phyloP scores from a whole-genome alignment of 116 monocot genomes.

The Iris pallida region DNA sequence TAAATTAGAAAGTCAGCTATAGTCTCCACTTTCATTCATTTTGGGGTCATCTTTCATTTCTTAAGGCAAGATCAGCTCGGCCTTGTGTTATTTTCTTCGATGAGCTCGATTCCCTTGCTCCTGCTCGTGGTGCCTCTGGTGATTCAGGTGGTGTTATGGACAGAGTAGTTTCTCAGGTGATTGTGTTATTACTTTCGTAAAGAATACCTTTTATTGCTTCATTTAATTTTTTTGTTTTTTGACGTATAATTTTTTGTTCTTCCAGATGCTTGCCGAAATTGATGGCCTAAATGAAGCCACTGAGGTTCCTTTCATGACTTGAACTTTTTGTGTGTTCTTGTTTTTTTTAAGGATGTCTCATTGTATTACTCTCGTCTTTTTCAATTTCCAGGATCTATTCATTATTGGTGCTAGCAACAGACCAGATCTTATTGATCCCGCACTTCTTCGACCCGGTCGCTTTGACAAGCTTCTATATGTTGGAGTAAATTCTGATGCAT shows the following conservation, averaged over 20 bases:
- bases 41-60: conserved; percentile 1
- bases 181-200: background rate
- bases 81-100: conserved; percentile 96
- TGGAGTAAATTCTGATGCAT: conserved; percentile 66
- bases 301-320: conserved; percentile 42
- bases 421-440: conserved; percentile 91
- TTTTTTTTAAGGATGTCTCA: background rate
- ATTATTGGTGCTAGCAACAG: conserved; percentile 95
- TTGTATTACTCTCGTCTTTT: background rate
- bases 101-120: conserved; percentile 84
- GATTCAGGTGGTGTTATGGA: conserved; percentile 92
- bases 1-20: background rate
- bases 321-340: no score
- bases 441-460: conserved; percentile 84
- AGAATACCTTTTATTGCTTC: background rate
- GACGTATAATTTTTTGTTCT: conserved; percentile 12
- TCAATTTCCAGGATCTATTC: conserved; percentile 67
- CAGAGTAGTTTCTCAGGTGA: conserved; percentile 71
- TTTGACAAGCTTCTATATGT: no score
- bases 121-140: no score
- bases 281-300: conserved; percentile 78
- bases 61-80: conserved; percentile 76
- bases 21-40: no score
- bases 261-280: conserved; percentile 94
- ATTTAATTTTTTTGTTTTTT: no score